A percentile compares a stretch with the other conserved stretches of the same genome.
Evolutionary conservation across 768 basidiomycete genomes (phyloP).

Genomic region (Hygrocybe punicea): DNA sequence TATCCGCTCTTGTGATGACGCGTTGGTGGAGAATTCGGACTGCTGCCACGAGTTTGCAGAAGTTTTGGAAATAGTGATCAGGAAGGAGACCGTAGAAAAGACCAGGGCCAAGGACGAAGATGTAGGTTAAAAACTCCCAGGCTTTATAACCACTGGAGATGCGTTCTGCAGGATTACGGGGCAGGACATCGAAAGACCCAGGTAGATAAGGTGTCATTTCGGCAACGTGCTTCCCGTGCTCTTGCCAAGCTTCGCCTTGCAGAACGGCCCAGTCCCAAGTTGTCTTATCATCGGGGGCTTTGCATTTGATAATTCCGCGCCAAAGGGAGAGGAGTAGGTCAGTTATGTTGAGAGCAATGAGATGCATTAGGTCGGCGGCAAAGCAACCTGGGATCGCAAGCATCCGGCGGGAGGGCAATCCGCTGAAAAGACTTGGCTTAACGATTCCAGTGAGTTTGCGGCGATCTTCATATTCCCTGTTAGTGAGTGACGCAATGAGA

Average conservation of each 20-base stretch:
- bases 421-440: too few species aligned
- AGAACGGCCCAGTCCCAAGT: conserved; percentile 35
- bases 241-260: conserved; percentile 11
- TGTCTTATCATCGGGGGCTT: conserved; percentile 14
- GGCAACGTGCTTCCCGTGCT: conserved; percentile 16
- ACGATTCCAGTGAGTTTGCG: too few species aligned
- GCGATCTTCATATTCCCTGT: too few species aligned
- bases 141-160: conserved; percentile 31
- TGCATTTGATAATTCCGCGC: too few species aligned
- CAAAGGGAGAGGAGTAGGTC: too few species aligned
- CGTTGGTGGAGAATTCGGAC: conserved; percentile 5
- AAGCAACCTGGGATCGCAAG: too few species aligned
- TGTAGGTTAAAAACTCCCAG: conserved; percentile 31
- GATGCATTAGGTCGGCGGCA: too few species aligned
- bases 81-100: conserved; percentile 3
- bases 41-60: conserved; percentile 5
- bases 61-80: conserved; percentile 2
- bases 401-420: too few species aligned
- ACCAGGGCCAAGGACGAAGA: conserved; percentile 25
- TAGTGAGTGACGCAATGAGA: too few species aligned
- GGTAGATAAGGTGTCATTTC: conserved; percentile 2
- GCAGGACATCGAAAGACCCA: conserved; percentile 20
- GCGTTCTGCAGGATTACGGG: conserved; percentile 22
- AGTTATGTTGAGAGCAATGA: too few species aligned
- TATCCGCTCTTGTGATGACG: not conserved